Evolutionary conservation across 2,329 filamentous ascomycete genomes (phyloP).

Genomic region (Keithomyces neogunnii): DNA sequence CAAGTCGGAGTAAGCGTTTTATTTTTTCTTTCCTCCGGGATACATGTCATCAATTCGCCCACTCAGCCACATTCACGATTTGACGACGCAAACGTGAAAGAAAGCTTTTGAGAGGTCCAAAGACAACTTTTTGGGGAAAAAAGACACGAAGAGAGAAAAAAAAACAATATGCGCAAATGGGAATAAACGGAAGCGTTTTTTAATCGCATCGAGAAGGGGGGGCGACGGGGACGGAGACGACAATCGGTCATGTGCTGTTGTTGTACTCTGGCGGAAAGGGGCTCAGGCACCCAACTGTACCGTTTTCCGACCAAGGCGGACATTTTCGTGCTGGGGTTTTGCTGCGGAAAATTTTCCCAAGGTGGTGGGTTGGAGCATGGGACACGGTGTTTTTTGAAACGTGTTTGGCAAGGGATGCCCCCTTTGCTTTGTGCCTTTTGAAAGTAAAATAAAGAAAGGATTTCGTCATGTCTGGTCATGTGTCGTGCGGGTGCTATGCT

Average conservation of each 20-base stretch:
- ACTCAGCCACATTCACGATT: background rate
- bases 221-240: background rate
- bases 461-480: conserved; percentile 12
- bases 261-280: background rate
- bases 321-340: conserved; percentile 4
- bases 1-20: conserved; percentile 13
- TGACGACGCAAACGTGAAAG: background rate
- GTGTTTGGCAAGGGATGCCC: conserved; percentile 15
- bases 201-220: background rate
- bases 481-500: no score
- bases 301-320: background rate
- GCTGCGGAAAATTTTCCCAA: conserved; percentile 8
- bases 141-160: background rate
- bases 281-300: background rate
- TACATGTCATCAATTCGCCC: conserved; percentile 9
- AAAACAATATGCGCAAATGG: background rate
- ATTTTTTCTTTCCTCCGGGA: background rate
- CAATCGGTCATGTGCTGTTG: background rate
- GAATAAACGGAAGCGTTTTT: background rate
- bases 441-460: conserved; percentile 10
- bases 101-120: background rate
- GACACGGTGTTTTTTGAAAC: conserved; percentile 24
- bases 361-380: conserved; percentile 24
- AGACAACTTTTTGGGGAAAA: background rate
- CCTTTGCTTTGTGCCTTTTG: conserved; percentile 9